Conservation (phyloP, 768 basidiomycete genomes). For the Grammothele lineata region DNA sequence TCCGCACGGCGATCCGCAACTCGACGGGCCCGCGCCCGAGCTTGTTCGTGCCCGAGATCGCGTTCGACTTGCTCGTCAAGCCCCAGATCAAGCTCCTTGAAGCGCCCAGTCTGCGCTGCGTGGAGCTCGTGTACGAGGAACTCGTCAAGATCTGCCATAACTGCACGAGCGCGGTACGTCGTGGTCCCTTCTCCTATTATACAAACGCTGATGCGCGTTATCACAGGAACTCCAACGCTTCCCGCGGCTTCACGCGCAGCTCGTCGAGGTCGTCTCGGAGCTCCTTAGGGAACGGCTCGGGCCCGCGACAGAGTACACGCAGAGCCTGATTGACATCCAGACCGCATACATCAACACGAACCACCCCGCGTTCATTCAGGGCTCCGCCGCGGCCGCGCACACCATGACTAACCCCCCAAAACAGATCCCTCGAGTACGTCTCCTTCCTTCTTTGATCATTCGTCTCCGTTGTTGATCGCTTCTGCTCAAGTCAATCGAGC, state of each 20-base stretch:
- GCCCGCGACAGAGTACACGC: conserved; percentile 95
- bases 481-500: conserved; percentile 19
- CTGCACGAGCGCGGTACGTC: conserved; percentile 80
- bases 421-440: conserved; percentile 53
- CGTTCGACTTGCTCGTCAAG: conserved; percentile 95
- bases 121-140: conserved; percentile 98
- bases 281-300: conserved; percentile 91
- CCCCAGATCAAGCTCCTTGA: conserved; percentile 97
- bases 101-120: conserved; percentile 90
- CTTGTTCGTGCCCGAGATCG: conserved; percentile 94
- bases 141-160: conserved; percentile 99
- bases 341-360: conserved; percentile 99
- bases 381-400: conserved; percentile 62
- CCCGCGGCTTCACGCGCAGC: conserved; percentile 86
- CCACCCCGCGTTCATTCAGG: conserved; percentile 89
- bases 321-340: conserved; percentile 94
- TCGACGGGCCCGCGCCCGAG: conserved; percentile 96
- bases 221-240: conserved; percentile 90
- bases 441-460: background rate
- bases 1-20: conserved; percentile 96
- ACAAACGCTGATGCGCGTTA: background rate
- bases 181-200: conserved; percentile 1
- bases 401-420: conserved; percentile 40
- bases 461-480: conserved; percentile 8
- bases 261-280: conserved; percentile 97